Evolutionary conservation across 2,329 filamentous ascomycete genomes (phyloP), one percentile per base, ranked within the genome.

Genomic region (Fusarium sp.): DNA sequence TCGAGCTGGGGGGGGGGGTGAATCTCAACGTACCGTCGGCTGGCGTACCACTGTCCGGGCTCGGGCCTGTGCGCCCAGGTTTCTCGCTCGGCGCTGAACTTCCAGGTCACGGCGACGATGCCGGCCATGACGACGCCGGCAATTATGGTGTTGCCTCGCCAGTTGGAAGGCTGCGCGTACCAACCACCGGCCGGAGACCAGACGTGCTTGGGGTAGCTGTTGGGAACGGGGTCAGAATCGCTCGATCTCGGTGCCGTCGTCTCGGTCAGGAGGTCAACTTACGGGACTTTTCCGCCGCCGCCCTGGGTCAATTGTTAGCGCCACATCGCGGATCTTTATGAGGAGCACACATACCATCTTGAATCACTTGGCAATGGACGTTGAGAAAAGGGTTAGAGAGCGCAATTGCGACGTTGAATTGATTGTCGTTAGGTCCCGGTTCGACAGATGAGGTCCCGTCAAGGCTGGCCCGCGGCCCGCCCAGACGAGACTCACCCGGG

Each of bases 141-240:
- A 77, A 97, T 88, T 65, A 92, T 88, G 6, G 97, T 99, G 88
- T 99, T 99, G 80, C 87, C 86, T 84, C 93, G 97, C 97, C 97
- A 99, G 89, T 99, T 99, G 77, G 90, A 88, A 64, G 97, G 97
- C 84, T 97, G 96, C 64, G 93, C 87, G 86, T 99, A 99, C 97
- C 97, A 99, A 85, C 97, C 97, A 89, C 97, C 97, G 76, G 96
- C 89, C 72, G 97, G 97, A 81, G 97, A 98, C 97, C 97, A 99
- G 89, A 99, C 95, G 89, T 99, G 96, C 89, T 98, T 98, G 84
- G 95, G 95, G 86, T 98, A 98, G 82, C 95, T 97, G 80, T 56
- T 45, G 37, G 20, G 27, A 60, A 22, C 45, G 56, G 60, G 18
- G 64, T 78, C 71, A 78, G 76, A 61, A 59, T 69, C 29, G 61